These are phyloP conservation scores for Dendrobium nobile DNA, from an alignment of 106 monocot genomes.

Conservation along the genomic window DNA sequence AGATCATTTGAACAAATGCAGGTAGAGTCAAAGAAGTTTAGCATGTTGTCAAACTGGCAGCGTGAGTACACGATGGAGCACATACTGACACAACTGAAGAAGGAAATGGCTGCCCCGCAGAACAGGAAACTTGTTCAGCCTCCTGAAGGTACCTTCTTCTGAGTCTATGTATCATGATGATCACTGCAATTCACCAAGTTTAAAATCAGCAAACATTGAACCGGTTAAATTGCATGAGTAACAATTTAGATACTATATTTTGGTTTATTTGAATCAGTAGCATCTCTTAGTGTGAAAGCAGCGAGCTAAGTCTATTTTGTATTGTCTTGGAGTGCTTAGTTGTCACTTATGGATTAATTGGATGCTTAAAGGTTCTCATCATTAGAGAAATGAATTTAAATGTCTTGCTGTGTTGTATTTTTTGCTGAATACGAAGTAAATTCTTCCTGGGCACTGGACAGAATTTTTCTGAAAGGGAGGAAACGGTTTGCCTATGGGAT, in stretches of 20 bases:
- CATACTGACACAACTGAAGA: conserved; percentile 18
- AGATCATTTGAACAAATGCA: not conserved
- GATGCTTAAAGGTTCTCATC: too few species aligned
- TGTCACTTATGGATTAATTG: too few species aligned
- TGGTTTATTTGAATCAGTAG: not conserved
- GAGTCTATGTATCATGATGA: not conserved
- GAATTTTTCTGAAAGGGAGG: too few species aligned
- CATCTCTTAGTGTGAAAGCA: not conserved
- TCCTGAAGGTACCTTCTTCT: conserved; percentile 25
- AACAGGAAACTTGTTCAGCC: conserved; percentile 20
- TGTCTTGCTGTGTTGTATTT: too few species aligned
- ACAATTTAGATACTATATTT: not conserved
- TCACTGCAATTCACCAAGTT: not conserved
- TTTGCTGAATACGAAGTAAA: too few species aligned
- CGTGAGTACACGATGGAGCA: conserved; percentile 23
- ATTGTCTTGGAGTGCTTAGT: too few species aligned
- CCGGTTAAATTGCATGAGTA: not conserved
- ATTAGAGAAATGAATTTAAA: too few species aligned
- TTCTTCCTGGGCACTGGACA: too few species aligned
- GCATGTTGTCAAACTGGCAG: conserved; percentile 23
- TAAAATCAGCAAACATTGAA: not conserved
- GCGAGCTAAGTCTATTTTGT: too few species aligned
- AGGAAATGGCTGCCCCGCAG: conserved; percentile 20
- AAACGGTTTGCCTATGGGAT: too few species aligned
- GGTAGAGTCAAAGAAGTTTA: conserved; percentile 21